Base-by-base conservation (phyloP, 306 rosid species). In the Cucurbita argyrosperma region DNA sequence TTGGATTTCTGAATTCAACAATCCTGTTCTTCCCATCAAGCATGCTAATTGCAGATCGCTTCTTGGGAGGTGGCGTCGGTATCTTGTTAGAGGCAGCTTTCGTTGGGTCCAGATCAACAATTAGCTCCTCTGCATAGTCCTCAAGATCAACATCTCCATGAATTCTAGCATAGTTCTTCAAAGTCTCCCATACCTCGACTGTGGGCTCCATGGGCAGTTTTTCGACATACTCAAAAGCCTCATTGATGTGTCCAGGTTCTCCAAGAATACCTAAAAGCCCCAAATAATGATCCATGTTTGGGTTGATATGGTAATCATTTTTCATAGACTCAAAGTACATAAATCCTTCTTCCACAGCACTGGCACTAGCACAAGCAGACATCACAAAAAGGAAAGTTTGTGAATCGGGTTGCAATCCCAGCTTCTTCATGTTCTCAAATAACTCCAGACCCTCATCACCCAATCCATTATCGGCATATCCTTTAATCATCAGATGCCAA, bases 361-460 rank as follows among this genome's bases (percentile, higher is more conserved):
- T 90, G 5, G 91, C 96, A 81, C 96, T 88, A 21, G 87, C 96
- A 83, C 96, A 92, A 67, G 96, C 92, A 3, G 84, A 82, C 52
- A 92, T 78, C 39, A 92, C 91, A 0, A 76, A 82, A 38, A 85
- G 88, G 77, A 92, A 79, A 81, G 98, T 92, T 79, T 85, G 87
- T 0, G 94, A 83, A 74, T 77, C 82, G 30, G 89, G 88, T 72
- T 83, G 81, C 79, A 90, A 75, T 16, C 88, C 88, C 5, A 79
- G 77, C 76, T 92, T 91, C 79, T 90, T 87, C 91, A 85, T 87
- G 72, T 82, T 85, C 84, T 92, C 96, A 77, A 88, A 88, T 77
- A 92, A 64, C 50, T 85, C 96, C 89, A 92, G 79, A 19, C 88
- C 98, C 14, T 90, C 98, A 77, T 90, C 98, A 45, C 98, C 98